These are phyloP conservation scores for Neonectria neomacrospora DNA, from an alignment of 2,329 filamentous ascomycete species.

Conservation along the genomic window DNA sequence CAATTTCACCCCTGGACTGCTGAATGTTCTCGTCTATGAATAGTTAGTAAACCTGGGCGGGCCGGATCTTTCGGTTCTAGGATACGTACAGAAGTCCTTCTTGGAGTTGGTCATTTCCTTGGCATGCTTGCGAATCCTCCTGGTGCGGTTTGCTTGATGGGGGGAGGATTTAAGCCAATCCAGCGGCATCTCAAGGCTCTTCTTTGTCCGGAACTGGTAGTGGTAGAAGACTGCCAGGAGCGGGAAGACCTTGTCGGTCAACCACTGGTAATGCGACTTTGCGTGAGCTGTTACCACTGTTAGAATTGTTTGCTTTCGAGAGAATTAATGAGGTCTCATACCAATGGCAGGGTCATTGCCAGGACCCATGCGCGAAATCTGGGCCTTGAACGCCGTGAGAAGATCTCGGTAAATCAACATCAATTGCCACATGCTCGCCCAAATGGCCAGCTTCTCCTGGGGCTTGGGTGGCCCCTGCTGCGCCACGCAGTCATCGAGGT, in stretches of 20 bases:
- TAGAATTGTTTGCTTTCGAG: conserved; percentile 14
- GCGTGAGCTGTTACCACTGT: conserved; percentile 28
- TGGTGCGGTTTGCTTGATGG: conserved; percentile 40
- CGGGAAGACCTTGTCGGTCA: conserved; percentile 51
- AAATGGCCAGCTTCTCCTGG: conserved; percentile 57
- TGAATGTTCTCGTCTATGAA: conserved; percentile 48
- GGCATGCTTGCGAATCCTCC: conserved; percentile 43
- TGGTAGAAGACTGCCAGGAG: conserved; percentile 54
- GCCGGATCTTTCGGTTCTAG: too few species aligned
- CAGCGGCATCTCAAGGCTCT: conserved; percentile 53
- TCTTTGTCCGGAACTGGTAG: conserved; percentile 55
- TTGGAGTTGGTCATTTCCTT: conserved; percentile 50
- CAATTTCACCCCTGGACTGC: conserved; percentile 47
- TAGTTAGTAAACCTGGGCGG: conserved; percentile 31
- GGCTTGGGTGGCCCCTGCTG: conserved; percentile 53
- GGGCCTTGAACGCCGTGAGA: conserved; percentile 45
- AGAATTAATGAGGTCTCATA: conserved; percentile 22
- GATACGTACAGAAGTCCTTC: conserved; percentile 50
- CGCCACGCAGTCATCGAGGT: conserved; percentile 53
- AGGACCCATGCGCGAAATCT: conserved; percentile 40
- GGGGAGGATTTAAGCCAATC: conserved; percentile 51
- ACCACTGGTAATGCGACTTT: conserved; percentile 40
- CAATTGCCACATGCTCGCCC: conserved; percentile 62
- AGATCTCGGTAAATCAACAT: conserved; percentile 61
- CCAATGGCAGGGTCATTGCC: conserved; percentile 40